Evolutionary conservation across 2,329 filamentous ascomycete genomes (phyloP).

Genomic region (Ceratocystis papillata): DNA sequence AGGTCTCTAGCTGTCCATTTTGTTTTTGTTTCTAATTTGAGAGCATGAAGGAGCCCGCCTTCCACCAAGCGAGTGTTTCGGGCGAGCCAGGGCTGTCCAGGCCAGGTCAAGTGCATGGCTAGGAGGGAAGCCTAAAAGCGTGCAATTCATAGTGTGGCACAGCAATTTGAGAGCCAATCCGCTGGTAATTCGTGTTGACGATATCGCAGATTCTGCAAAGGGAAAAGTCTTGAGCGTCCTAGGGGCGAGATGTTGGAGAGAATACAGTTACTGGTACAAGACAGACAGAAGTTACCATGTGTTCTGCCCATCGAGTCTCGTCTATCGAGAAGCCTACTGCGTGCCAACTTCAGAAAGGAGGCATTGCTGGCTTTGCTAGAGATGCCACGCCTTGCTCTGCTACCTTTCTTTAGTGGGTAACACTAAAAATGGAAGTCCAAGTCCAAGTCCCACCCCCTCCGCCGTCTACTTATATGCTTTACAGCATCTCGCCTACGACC

Average conservation of each 20-base stretch:
- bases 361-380: neutral
- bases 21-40: conserved; percentile 9
- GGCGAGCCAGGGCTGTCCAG: neutral
- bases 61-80: conserved; percentile 11
- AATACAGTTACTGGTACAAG: too few relatives aligned
- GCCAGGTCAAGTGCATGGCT: neutral
- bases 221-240: too few relatives aligned
- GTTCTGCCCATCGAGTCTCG: too few relatives aligned
- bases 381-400: neutral
- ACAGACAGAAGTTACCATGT: too few relatives aligned
- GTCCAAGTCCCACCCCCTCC: neutral
- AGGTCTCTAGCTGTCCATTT: too few relatives aligned
- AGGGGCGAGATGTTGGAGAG: too few relatives aligned
- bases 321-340: too few relatives aligned
- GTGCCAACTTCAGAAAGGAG: neutral
- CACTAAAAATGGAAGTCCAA: neutral
- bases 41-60: neutral
- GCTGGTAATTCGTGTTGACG: neutral
- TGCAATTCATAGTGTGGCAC: neutral
- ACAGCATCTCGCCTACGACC: neutral
- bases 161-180: neutral
- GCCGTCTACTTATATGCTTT: conserved; percentile 12
- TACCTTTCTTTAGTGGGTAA: neutral
- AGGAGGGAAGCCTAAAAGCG: neutral
- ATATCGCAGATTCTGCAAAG: too few relatives aligned